Conservation (phyloP, 306 rosid species). For the Lagenaria siceraria region DNA sequence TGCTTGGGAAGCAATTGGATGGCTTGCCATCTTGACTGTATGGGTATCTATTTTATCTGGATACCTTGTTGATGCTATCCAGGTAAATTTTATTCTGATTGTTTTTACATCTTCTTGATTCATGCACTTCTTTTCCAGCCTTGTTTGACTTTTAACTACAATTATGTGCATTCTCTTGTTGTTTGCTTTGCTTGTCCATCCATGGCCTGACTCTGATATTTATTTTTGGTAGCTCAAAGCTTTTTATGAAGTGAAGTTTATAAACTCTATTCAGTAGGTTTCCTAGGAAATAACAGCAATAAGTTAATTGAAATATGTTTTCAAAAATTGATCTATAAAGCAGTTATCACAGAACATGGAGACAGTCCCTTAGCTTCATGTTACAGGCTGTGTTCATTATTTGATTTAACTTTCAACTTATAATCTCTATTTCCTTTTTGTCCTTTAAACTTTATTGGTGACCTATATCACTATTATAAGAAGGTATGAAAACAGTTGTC, state of each 20-base stretch:
- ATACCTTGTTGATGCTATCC: slow-evolving; percentile 74
- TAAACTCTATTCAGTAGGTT: neutral
- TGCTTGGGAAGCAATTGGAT: slow-evolving; percentile 66
- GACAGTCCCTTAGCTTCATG: neutral
- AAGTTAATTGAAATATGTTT: neutral
- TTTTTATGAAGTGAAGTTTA: neutral
- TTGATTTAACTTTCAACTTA: too few relatives aligned
- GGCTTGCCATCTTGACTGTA: slow-evolving; percentile 75
- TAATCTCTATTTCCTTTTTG: too few relatives aligned
- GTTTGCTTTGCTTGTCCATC: neutral
- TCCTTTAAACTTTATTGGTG: too few relatives aligned
- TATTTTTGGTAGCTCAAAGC: neutral
- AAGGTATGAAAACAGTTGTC: too few relatives aligned
- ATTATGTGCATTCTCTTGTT: neutral
- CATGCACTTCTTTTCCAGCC: neutral
- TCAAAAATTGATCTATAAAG: neutral
- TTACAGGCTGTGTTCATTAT: neutral
- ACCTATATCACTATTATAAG: too few relatives aligned
- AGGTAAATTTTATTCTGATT: slow-evolving; percentile 27
- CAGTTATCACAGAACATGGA: neutral
- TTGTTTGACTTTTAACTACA: neutral
- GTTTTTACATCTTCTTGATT: neutral
- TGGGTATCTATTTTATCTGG: slow-evolving; percentile 82
- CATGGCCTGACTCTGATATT: neutral
- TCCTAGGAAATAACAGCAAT: neutral